Percentiles rank a stretch among this genome's conserved stretches.
These are phyloP conservation scores for Botryobasidium botryosum DNA, from an alignment of 768 basidiomycete species.

Conservation along the genomic window DNA sequence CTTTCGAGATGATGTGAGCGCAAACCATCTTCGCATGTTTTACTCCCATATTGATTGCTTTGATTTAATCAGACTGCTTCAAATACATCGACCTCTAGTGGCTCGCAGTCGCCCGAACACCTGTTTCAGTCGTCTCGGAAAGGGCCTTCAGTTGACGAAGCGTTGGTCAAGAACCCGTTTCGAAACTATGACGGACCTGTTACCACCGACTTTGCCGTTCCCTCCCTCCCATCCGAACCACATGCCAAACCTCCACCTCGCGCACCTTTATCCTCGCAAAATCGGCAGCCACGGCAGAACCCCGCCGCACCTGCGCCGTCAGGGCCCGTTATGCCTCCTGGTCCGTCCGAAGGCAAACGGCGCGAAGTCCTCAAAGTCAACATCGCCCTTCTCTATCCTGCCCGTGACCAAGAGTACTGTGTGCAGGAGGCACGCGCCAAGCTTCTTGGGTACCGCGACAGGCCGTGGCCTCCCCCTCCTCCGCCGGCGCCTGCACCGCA, in stretches of 20 bases:
- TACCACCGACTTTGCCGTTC: background rate
- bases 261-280: slow-evolving; percentile 15
- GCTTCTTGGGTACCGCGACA: slow-evolving; percentile 66
- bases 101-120: background rate
- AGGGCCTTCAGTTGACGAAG: background rate
- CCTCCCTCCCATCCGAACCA: slow-evolving; percentile 7
- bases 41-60: background rate
- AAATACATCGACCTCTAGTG: background rate
- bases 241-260: slow-evolving; percentile 9
- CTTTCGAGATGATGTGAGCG: slow-evolving; percentile 25
- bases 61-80: background rate
- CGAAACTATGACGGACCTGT: background rate
- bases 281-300: slow-evolving; percentile 13
- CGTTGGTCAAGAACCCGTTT: background rate
- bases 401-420: slow-evolving; percentile 71
- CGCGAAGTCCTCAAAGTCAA: slow-evolving; percentile 58
- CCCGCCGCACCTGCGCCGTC: too few relatives aligned
- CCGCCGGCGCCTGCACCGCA: slow-evolving; percentile 13
- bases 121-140: too few relatives aligned
- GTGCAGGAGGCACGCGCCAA: slow-evolving; percentile 69
- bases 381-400: slow-evolving; percentile 45
- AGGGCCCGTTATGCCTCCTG: too few relatives aligned
- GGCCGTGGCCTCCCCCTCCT: slow-evolving; percentile 65
- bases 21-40: background rate
- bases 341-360: slow-evolving; percentile 45